These are phyloP conservation scores for Penicillium daleae DNA, from an alignment of 495 filamentous ascomycete species.

Conservation along the genomic window DNA sequence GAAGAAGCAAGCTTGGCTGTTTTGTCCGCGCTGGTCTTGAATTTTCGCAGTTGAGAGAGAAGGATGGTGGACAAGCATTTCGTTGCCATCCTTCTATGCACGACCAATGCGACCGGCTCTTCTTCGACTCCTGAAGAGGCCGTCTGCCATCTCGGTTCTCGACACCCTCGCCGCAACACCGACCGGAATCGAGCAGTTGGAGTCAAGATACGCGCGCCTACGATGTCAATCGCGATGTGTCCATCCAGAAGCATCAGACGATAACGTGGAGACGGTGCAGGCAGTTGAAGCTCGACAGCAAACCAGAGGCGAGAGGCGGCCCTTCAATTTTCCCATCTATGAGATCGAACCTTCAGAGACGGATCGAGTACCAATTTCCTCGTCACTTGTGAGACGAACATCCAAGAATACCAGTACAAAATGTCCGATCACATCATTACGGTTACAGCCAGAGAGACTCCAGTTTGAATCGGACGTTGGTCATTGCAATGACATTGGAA, in stretches of 20 bases:
- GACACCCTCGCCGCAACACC: slow-evolving; percentile 43
- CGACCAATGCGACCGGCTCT: slow-evolving; percentile 57
- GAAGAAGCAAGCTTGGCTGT: slow-evolving; percentile 10
- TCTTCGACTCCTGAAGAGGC: slow-evolving; percentile 57
- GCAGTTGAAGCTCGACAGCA: not conserved
- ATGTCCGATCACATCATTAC: slow-evolving; percentile 16
- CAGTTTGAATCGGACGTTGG: slow-evolving; percentile 59
- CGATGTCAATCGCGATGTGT: slow-evolving; percentile 34
- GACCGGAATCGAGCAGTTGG: slow-evolving; percentile 45
- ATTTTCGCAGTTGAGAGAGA: slow-evolving; percentile 9
- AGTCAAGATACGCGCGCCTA: slow-evolving; percentile 32
- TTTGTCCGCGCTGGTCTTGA: slow-evolving; percentile 2
- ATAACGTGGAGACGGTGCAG: slow-evolving; percentile 2
- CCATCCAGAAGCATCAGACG: slow-evolving; percentile 2
- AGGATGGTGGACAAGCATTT: slow-evolving; percentile 36
- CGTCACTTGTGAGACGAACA: not conserved
- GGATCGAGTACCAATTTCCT: not conserved
- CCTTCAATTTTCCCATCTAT: slow-evolving; percentile 36
- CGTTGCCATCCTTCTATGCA: slow-evolving; percentile 20
- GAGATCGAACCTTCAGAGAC: slow-evolving; percentile 30
- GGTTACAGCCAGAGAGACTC: slow-evolving; percentile 38
- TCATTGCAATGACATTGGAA: slow-evolving; percentile 37
- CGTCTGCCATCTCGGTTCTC: slow-evolving; percentile 54
- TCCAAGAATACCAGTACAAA: not conserved
- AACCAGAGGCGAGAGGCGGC: slow-evolving; percentile 15